Evolutionary conservation across 2,329 filamentous ascomycete genomes (phyloP), one percentile per base, ranked within the genome.

Genomic region (Clarireedia monteithiana): DNA sequence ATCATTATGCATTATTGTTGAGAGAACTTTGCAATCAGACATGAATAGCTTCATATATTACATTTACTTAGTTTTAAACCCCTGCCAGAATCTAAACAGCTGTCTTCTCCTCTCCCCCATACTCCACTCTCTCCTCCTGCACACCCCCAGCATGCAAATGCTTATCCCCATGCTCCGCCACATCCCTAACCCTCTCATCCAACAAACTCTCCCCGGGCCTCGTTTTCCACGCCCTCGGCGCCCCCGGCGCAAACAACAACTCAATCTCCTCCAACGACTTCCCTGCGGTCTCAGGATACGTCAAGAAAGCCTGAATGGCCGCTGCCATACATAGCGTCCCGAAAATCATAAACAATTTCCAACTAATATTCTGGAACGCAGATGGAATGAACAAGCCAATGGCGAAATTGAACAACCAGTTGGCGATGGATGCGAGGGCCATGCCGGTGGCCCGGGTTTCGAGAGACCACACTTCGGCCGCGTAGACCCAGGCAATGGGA

Each of bases 401-500:
- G 0, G 80, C 81, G 64, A 83, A 83, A 68, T 83, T 84, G 72
- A 83, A 81, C 5, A 80, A 61, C 75, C 75, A 76, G 63, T 82
- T 83, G 14, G 75, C 74, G 17, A 80, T 72, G 2, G 80, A 77
- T 0, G 81, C 74, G 44, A 84, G 70, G 23, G 77, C 76, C 73
- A 84, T 83, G 20, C 81, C 81, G 2, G 75, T 79, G 2, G 81
- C 81, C 36, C 82, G 77, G 0, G 80, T 82, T 58, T 81, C 79
- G 2, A 84, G 73, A 0, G 80, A 81, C 77, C 79, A 85, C 2
- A 84, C 78, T 68, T 87, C 84, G 15, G 81, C 79, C 0, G 80
- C 79, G 62, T 87, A 86, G 46, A 85, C 77, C 83, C 83, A 86
- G 53, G 77, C 80, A 3, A 84, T 79, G 0, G 82, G 82, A 0